These are phyloP conservation scores for Lactarius quietus DNA, from an alignment of 768 basidiomycete species.

Conservation along the genomic window DNA sequence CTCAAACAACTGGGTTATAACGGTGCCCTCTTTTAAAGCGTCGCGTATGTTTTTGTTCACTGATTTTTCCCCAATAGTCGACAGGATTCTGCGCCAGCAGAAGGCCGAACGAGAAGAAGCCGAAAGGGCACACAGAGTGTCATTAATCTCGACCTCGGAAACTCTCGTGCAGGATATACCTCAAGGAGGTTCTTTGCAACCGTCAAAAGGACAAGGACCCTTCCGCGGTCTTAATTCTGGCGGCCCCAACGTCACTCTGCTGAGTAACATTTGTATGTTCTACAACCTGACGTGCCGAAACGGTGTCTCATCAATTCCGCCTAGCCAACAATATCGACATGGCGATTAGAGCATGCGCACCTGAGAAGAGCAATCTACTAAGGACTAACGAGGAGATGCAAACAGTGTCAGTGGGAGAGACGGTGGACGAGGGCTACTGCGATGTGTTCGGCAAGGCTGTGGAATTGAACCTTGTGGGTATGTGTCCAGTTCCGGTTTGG, in stretches of 20 bases:
- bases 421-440: constrained; percentile 78
- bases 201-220: constrained; percentile 15
- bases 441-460: constrained; percentile 64
- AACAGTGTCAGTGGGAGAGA: constrained; percentile 67
- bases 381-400: constrained; percentile 66
- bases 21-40: constrained; percentile 40
- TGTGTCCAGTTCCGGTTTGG: constrained; percentile 24
- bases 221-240: constrained; percentile 21
- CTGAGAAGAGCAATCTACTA: constrained; percentile 59
- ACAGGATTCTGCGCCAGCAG: constrained; percentile 85
- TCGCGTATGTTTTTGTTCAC: constrained; percentile 2
- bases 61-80: constrained; percentile 50
- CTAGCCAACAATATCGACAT: constrained; percentile 36
- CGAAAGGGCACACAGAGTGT: constrained; percentile 42
- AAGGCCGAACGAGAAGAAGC: constrained; percentile 58
- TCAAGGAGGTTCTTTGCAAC: background rate
- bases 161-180: constrained; percentile 5
- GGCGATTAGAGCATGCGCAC: constrained; percentile 68
- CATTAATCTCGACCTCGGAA: constrained; percentile 22
- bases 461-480: constrained; percentile 61
- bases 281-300: background rate
- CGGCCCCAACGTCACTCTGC: constrained; percentile 37
- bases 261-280: constrained; percentile 40
- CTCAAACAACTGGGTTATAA: constrained; percentile 84
- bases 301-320: constrained; percentile 6